These are phyloP conservation scores for Daldinia concentrica DNA, from an alignment of 495 filamentous ascomycete genomes.

Conservation along the genomic window DNA sequence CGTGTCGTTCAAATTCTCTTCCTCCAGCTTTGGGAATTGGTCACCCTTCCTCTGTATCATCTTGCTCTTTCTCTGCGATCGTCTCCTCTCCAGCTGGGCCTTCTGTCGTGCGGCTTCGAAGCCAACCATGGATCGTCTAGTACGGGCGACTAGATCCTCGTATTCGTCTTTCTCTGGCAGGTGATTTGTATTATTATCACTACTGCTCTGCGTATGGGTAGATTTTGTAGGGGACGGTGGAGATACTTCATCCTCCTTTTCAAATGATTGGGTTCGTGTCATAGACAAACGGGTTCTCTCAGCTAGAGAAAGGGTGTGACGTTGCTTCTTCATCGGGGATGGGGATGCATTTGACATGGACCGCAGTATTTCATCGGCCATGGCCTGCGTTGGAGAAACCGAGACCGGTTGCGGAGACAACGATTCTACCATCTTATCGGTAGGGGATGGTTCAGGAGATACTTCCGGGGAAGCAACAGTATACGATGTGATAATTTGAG, in stretches of 20 bases:
- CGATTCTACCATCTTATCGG: slow-evolving; percentile 9
- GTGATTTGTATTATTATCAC: slow-evolving; percentile 17
- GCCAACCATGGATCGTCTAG: slow-evolving; percentile 81
- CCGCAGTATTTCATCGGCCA: slow-evolving; percentile 65
- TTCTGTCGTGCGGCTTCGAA: slow-evolving; percentile 61
- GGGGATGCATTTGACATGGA: slow-evolving; percentile 62
- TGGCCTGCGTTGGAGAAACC: slow-evolving; percentile 57
- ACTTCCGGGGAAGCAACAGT: slow-evolving; percentile 14
- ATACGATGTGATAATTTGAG: slow-evolving; percentile 17
- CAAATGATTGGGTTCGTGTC: slow-evolving; percentile 53
- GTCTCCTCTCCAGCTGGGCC: slow-evolving; percentile 67
- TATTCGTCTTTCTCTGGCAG: slow-evolving; percentile 43
- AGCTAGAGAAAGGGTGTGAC: slow-evolving; percentile 62
- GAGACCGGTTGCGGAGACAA: slow-evolving; percentile 50
- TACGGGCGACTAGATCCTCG: slow-evolving; percentile 73
- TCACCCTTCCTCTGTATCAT: slow-evolving; percentile 48
- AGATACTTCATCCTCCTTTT: slow-evolving; percentile 44
- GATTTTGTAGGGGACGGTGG: slow-evolving; percentile 41
- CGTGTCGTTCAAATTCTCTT: slow-evolving; percentile 45
- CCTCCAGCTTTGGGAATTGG: slow-evolving; percentile 54
- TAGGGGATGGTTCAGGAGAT: slow-evolving; percentile 43
- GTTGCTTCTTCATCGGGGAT: slow-evolving; percentile 61
- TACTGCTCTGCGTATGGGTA: slow-evolving; percentile 8
- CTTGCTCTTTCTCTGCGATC: slow-evolving; percentile 55
- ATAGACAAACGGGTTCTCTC: slow-evolving; percentile 64